These are phyloP conservation scores for Tephrocybe sp. DNA, from an alignment of 768 basidiomycete genomes.

Conservation along the genomic window DNA sequence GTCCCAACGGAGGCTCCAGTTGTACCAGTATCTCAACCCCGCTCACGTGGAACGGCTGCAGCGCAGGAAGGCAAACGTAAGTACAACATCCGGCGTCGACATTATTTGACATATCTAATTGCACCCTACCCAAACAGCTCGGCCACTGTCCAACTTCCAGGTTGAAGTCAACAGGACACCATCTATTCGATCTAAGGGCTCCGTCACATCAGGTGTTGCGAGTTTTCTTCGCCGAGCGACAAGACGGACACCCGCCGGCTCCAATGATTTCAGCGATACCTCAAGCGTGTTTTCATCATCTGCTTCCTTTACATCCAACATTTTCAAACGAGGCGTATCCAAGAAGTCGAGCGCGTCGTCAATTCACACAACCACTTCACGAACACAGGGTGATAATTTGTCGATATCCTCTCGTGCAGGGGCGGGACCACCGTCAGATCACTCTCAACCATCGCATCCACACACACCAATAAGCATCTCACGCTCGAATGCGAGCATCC, in stretches of 20 bases:
- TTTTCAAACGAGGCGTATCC: conserved; percentile 39
- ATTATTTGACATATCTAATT: conserved; percentile 5
- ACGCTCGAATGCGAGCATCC: conserved; percentile 43
- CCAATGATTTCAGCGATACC: conserved; percentile 46
- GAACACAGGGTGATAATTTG: conserved; percentile 33
- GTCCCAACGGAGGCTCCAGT: conserved; percentile 64
- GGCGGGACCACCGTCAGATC: conserved; percentile 27
- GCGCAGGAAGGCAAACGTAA: conserved; percentile 33
- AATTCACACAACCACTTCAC: conserved; percentile 42
- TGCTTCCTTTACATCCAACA: conserved; percentile 34
- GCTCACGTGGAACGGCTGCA: conserved; percentile 28
- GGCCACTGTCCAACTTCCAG: conserved; percentile 40
- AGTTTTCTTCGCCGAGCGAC: conserved; percentile 52
- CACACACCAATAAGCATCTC: conserved; percentile 32
- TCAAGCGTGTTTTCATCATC: conserved; percentile 42
- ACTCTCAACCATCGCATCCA: conserved; percentile 22
- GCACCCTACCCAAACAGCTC: conserved; percentile 23
- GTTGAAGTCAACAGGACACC: conserved; percentile 43
- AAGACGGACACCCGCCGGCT: conserved; percentile 29
- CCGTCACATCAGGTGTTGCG: conserved; percentile 49
- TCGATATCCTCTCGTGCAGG: conserved; percentile 45
- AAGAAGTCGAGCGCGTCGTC: conserved; percentile 51
- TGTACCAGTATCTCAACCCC: conserved; percentile 48
- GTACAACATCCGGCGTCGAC: conserved; percentile 11
- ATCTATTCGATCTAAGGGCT: conserved; percentile 52